Conservation (phyloP, 129 eudicot species). For the Erigeron canadensis region DNA sequence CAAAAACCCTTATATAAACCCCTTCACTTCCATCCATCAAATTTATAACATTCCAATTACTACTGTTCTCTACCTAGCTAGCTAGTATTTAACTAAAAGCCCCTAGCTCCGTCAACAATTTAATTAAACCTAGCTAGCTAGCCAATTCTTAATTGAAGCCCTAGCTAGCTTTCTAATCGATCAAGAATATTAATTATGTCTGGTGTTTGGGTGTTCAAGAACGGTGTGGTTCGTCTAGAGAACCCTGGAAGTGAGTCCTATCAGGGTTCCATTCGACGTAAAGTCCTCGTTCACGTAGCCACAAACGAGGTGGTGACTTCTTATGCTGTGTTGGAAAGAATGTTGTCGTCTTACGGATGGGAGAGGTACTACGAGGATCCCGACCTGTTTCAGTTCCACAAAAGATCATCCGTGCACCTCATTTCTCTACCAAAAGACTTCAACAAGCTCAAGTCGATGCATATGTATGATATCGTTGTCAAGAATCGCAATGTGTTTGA, state of each 20-base stretch:
- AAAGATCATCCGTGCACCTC: conserved; percentile 74
- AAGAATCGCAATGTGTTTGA: conserved; percentile 87
- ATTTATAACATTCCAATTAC: conserved; percentile 18
- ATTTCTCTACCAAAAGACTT: conserved; percentile 87
- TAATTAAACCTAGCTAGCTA: background rate
- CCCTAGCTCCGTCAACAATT: background rate
- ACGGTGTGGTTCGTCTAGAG: conserved; percentile 75
- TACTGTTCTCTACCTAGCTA: conserved; percentile 4
- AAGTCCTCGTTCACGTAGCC: conserved; percentile 58
- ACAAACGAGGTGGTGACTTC: conserved; percentile 69
- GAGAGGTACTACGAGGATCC: conserved; percentile 86
- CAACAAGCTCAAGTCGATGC: conserved; percentile 76
- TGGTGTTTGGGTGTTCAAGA: conserved; percentile 96
- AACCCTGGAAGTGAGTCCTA: conserved; percentile 57
- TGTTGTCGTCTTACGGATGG: conserved; percentile 65
- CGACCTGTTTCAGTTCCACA: conserved; percentile 82
- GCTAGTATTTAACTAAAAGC: too few species aligned
- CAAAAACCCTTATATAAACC: conserved; percentile 46
- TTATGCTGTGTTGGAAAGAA: conserved; percentile 52
- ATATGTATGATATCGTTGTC: conserved; percentile 87
- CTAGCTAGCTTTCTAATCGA: background rate
- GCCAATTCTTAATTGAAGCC: background rate
- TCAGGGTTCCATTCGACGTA: conserved; percentile 41
- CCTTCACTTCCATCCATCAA: conserved; percentile 21
- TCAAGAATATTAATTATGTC: conserved; percentile 47